Conservation (phyloP, 257 asterid species). For the Hygrophila difformis region DNA sequence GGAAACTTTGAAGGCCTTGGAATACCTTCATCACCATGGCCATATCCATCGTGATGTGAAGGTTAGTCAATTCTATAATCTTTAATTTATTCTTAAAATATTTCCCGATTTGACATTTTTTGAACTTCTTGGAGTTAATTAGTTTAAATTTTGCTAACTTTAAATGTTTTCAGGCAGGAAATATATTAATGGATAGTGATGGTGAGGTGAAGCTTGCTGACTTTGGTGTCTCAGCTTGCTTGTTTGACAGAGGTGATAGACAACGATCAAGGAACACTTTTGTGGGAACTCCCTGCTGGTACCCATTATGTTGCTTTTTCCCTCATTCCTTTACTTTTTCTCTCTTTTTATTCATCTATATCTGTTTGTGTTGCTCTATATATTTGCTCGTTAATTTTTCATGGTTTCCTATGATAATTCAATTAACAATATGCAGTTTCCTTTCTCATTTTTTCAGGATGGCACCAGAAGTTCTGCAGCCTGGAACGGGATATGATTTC, state of each 20-base stretch:
- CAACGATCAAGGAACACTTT: constrained; percentile 96
- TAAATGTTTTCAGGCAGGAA: constrained; percentile 73
- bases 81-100: no score
- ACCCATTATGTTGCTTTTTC: constrained; percentile 14
- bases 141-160: constrained; percentile 12
- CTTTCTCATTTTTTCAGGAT: constrained; percentile 46
- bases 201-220: constrained; percentile 97
- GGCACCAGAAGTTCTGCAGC: constrained; percentile 99
- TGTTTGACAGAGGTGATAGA: constrained; percentile 97
- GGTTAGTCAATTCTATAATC: constrained; percentile 32
- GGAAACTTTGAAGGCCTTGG: constrained; percentile 96
- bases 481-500: constrained; percentile 97
- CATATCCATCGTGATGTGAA: constrained; percentile 98
- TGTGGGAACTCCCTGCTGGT: constrained; percentile 99
- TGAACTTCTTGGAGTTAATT: constrained; percentile 2
- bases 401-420: no score
- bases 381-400: not conserved
- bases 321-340: not conserved
- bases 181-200: constrained; percentile 72
- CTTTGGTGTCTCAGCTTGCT: constrained; percentile 95
- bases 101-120: not conserved
- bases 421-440: no score
- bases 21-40: constrained; percentile 87
- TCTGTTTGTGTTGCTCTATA: not conserved
- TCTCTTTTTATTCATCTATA: not conserved